A percentile compares a stretch with the other conserved stretches of the same genome.
Evolutionary conservation across 495 filamentous ascomycete genomes (phyloP).

Genomic region (Aspergillus ellipticus): DNA sequence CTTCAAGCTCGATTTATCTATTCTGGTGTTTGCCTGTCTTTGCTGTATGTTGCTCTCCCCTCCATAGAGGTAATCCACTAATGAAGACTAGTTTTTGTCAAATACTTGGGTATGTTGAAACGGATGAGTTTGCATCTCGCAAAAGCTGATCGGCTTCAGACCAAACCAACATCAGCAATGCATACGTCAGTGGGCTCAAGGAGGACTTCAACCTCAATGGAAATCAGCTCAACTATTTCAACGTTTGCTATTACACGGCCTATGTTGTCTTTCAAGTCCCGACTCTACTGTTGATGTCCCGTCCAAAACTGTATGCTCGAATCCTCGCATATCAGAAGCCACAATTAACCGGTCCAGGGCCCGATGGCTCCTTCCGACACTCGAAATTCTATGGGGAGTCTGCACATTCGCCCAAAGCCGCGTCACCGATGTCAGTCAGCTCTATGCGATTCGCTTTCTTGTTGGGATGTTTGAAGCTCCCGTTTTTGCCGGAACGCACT

Average conservation of each 20-base stretch:
- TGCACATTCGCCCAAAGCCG: constrained; percentile 36
- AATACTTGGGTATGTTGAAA: constrained; percentile 26
- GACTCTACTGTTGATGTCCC: constrained; percentile 32
- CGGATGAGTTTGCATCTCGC: not conserved
- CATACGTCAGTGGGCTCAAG: constrained; percentile 56
- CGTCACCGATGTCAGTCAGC: constrained; percentile 28
- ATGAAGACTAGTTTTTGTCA: constrained; percentile 29
- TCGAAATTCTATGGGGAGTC: constrained; percentile 28
- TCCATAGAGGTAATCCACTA: not conserved
- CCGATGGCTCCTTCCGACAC: constrained; percentile 34
- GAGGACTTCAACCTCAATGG: constrained; percentile 56
- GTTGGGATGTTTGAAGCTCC: constrained; percentile 44
- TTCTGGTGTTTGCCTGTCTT: constrained; percentile 34
- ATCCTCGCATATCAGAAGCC: not conserved
- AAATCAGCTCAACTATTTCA: constrained; percentile 47
- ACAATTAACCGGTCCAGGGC: constrained; percentile 17
- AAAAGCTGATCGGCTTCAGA: constrained; percentile 20
- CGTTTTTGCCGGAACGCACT: constrained; percentile 44
- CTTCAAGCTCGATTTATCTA: constrained; percentile 32
- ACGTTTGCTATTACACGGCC: constrained; percentile 37
- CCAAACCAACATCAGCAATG: constrained; percentile 48
- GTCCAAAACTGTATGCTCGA: constrained; percentile 27
- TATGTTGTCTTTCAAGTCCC: constrained; percentile 41
- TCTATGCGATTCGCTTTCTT: constrained; percentile 52
- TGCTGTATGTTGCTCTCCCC: constrained; percentile 30